Evolutionary conservation across 768 basidiomycete genomes (phyloP), one percentile per base, ranked within the genome.

Genomic region (Lepiota brunneoincarnata): DNA sequence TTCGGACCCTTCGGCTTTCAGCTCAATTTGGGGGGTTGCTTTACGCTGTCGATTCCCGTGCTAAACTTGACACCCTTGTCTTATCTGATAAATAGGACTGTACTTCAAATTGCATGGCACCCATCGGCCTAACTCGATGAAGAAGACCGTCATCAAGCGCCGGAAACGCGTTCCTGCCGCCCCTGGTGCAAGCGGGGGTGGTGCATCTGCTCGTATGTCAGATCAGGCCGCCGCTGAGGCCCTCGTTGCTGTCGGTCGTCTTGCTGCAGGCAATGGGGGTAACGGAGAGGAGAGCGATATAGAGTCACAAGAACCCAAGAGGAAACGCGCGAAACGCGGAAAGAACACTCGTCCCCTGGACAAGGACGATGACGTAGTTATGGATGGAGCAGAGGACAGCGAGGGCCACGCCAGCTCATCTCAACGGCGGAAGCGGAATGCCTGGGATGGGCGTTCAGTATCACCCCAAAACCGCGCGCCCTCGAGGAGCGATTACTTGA

Each of bases 101-200:
- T 99, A 98, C 75, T 97, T 93, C 80, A 98, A 99, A 72, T 81
- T 99, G 11, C 97, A 99, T 74, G 93, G 94, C 44, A 92, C 91
- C 2, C 94, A 98, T 63, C 85, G 97, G 35, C 97, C 97, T 36
- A 95, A 94, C 59, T 92, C 93, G 58, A 96, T 99, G 94, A 98
- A 97, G 73, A 98, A 98, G 77, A 90, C 92, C 3, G 93, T 97
- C 61, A 99, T 99, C 80, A 99, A 99, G 75, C 83, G 97, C 31
- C 80, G 97, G 60, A 98, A 98, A 73, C 87, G 97, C 61, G 95
- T 99, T 38, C 94, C 97, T 34, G 95, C 96, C 47, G 93, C 95
- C 38, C 83, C 89, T 17, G 79, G 73, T 7, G 69, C 63, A 21
- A 63, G 55, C 23, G 61, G 63, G 23, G 62, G 67, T 43, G 60